A percentile compares a stretch with the other conserved stretches of the same genome.
These are phyloP conservation scores for Porcisia hertigi DNA, from an alignment of 208 protist species.

Conservation along the genomic window DNA sequence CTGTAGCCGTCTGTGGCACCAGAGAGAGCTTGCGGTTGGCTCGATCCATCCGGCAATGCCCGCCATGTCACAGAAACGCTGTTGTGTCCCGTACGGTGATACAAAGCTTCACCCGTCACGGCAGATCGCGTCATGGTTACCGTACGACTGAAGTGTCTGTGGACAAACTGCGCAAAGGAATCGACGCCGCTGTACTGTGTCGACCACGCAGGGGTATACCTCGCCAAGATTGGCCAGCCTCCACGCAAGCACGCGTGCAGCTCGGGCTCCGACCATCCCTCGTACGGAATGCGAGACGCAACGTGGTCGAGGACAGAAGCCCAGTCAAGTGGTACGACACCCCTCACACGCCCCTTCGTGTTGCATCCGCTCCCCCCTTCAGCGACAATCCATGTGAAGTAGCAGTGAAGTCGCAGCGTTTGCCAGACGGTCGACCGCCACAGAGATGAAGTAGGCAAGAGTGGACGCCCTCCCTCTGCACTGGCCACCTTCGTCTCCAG, in stretches of 20 bases:
- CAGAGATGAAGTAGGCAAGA: neutral
- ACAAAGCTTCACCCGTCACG: slow-evolving; percentile 43
- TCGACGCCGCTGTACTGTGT: slow-evolving; percentile 9
- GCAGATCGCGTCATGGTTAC: slow-evolving; percentile 65
- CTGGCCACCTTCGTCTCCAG: neutral
- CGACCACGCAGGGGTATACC: slow-evolving; percentile 9
- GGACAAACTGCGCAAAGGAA: slow-evolving; percentile 45
- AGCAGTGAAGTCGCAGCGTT: slow-evolving; percentile 20
- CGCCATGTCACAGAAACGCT: slow-evolving; percentile 25
- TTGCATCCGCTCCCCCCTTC: neutral
- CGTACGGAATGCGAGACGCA: slow-evolving; percentile 45
- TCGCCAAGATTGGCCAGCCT: slow-evolving; percentile 23
- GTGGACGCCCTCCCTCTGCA: neutral
- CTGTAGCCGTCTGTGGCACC: neutral
- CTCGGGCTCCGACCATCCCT: slow-evolving; percentile 63
- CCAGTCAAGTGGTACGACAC: slow-evolving; percentile 57
- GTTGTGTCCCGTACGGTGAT: slow-evolving; percentile 37
- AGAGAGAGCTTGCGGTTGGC: neutral
- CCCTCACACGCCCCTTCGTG: neutral
- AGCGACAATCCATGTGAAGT: slow-evolving; percentile 1
- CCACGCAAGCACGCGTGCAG: slow-evolving; percentile 33
- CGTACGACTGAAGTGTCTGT: slow-evolving; percentile 35
- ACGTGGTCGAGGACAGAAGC: slow-evolving; percentile 30
- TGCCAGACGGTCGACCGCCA: slow-evolving; percentile 18
- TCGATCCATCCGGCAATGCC: neutral